These are phyloP conservation scores for Stephania cephalantha DNA, from an alignment of 164 flowering plant species.

Conservation along the genomic window DNA sequence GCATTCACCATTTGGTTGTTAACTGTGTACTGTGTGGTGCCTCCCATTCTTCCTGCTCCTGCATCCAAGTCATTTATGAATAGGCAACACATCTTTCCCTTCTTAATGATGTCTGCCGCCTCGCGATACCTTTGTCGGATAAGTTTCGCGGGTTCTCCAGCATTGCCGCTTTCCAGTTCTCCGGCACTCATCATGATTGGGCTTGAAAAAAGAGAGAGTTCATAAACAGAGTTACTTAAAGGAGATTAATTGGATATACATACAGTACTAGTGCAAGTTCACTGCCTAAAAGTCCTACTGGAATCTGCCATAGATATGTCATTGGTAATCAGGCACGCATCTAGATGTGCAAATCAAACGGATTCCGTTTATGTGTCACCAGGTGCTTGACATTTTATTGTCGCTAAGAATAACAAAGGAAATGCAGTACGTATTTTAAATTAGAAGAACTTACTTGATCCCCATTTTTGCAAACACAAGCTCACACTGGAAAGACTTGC, in stretches of 20 bases:
- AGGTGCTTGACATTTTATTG: no score
- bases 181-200: slow-evolving; percentile 47
- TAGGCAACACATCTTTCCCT: slow-evolving; percentile 47
- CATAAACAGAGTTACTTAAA: not conserved
- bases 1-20: slow-evolving; percentile 55
- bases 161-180: slow-evolving; percentile 42
- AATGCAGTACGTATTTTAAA: not conserved
- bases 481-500: slow-evolving; percentile 63
- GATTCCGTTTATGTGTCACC: no score
- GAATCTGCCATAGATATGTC: no score
- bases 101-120: slow-evolving; percentile 37
- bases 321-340: no score
- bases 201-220: slow-evolving; percentile 10
- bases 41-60: slow-evolving; percentile 43
- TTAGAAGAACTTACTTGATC: slow-evolving; percentile 25
- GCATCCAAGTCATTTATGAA: slow-evolving; percentile 53
- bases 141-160: slow-evolving; percentile 41
- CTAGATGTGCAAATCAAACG: no score
- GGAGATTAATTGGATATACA: not conserved
- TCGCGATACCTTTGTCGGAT: slow-evolving; percentile 43
- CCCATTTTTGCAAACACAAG: slow-evolving; percentile 50
- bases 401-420: not conserved
- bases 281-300: no score
- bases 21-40: slow-evolving; percentile 47
- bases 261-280: no score